These are phyloP conservation scores for Annulohypoxylon maeteangense DNA, from an alignment of 495 filamentous ascomycete genomes.

Conservation along the genomic window DNA sequence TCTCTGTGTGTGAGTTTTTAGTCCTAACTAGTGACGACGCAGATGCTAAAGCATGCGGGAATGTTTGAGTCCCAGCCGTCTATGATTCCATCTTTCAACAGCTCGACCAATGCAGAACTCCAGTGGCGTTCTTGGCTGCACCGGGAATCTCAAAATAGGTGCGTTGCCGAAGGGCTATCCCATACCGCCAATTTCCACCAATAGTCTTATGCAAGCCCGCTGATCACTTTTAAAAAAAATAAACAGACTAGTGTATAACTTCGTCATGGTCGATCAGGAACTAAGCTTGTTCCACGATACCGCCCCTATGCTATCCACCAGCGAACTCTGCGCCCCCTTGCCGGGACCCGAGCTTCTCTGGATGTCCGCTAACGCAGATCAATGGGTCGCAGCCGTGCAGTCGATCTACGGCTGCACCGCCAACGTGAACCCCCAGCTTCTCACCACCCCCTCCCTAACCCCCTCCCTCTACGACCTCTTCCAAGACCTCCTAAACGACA, in stretches of 20 bases:
- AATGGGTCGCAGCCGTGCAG: slow-evolving; percentile 63
- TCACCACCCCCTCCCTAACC: slow-evolving; percentile 53
- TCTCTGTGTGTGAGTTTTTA: no score
- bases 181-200: slow-evolving; percentile 26
- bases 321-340: slow-evolving; percentile 66
- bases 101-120: slow-evolving; percentile 56
- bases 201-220: slow-evolving; percentile 20
- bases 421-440: slow-evolving; percentile 52
- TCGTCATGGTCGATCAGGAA: slow-evolving; percentile 74
- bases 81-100: slow-evolving; percentile 47
- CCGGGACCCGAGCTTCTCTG: slow-evolving; percentile 66
- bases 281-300: slow-evolving; percentile 71
- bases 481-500: slow-evolving; percentile 62
- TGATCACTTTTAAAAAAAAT: no score
- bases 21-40: slow-evolving; percentile 30
- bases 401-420: slow-evolving; percentile 55
- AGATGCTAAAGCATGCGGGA: slow-evolving; percentile 68
- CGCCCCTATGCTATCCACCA: slow-evolving; percentile 65
- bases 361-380: slow-evolving; percentile 54
- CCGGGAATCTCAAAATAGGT: slow-evolving; percentile 68
- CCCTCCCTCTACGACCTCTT: slow-evolving; percentile 68
- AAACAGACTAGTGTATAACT: slow-evolving; percentile 69
- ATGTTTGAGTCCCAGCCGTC: slow-evolving; percentile 57
- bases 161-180: slow-evolving; percentile 38
- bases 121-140: slow-evolving; percentile 67